These are phyloP conservation scores for Mycena citricolor DNA, from an alignment of 1,284 basidiomycete genomes.

Conservation along the genomic window DNA sequence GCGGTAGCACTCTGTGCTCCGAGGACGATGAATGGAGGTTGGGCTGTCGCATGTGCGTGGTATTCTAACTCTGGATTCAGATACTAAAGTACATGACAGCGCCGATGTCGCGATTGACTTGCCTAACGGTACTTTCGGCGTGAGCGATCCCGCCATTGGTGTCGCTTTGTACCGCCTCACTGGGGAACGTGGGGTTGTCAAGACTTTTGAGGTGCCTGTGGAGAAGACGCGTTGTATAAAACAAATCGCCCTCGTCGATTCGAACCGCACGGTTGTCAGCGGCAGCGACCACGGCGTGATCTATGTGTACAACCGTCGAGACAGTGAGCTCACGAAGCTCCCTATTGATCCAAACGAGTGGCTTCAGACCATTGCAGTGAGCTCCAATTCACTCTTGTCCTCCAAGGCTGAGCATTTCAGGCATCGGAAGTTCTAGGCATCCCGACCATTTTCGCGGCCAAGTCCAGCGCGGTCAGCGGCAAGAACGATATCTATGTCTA, in stretches of 20 bases:
- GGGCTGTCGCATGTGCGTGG: conserved; percentile 16
- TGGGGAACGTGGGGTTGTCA: conserved; percentile 16
- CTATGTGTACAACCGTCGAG: conserved; percentile 27
- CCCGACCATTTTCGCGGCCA: conserved; percentile 19
- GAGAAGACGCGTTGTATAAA: conserved; percentile 15
- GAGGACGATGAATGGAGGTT: conserved; percentile 8
- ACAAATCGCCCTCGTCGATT: conserved; percentile 24
- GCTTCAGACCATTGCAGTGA: conserved; percentile 25
- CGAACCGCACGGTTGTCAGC: conserved; percentile 22
- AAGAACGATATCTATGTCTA: conserved; percentile 18
- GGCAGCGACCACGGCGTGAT: conserved; percentile 30
- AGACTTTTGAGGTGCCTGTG: conserved; percentile 21
- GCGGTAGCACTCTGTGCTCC: conserved; percentile 1
- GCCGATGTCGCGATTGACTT: conserved; percentile 2
- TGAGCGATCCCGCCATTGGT: conserved; percentile 22
- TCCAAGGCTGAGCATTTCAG: conserved; percentile 11
- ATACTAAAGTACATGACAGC: conserved; percentile 5
- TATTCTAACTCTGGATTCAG: conserved; percentile 2
- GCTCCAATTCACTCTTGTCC: conserved; percentile 4
- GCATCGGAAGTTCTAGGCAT: conserved; percentile 9
- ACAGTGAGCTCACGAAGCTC: conserved; percentile 22
- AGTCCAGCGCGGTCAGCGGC: conserved; percentile 12
- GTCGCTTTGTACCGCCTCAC: conserved; percentile 21
- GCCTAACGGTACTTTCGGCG: not conserved
- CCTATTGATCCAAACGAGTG: conserved; percentile 18